phyloP scores from a whole-genome alignment of 352 stramenopile genomes.

The Phytopythium aichiense region DNA sequence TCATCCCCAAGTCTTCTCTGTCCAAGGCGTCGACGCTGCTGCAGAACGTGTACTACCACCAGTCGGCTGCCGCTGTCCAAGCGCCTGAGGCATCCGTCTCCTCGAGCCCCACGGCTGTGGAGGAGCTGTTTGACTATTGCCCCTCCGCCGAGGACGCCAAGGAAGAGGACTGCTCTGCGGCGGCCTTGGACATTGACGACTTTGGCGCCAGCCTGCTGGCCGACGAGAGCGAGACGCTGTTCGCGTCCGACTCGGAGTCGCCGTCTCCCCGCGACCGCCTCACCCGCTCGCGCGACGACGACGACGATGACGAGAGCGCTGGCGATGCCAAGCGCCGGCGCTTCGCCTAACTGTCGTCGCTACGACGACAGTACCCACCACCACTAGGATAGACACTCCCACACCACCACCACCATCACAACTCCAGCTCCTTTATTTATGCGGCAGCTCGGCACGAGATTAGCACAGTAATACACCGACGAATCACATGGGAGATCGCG shows the following conservation, averaged over 20 bases:
- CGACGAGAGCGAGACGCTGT: conserved; percentile 6
- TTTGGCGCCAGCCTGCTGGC: not conserved
- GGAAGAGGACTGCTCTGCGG: not conserved
- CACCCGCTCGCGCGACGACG: not conserved
- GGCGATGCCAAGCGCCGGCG: conserved; percentile 4
- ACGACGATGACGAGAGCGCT: not conserved
- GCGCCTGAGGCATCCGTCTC: conserved; percentile 8
- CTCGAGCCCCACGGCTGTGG: conserved; percentile 10
- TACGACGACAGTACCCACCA: not conserved
- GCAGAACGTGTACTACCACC: conserved; percentile 24
- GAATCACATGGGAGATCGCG: not conserved
- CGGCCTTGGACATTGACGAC: not conserved
- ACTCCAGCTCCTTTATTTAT: conserved; percentile 1
- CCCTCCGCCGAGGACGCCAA: conserved; percentile 1
- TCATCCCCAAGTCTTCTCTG: conserved; percentile 22
- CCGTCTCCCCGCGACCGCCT: not conserved
- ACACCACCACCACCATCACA: not conserved
- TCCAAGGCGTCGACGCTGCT: conserved; percentile 32
- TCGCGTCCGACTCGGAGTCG: conserved; percentile 7
- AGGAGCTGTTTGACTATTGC: conserved; percentile 11
- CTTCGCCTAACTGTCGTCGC: not conserved
- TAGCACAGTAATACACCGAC: not conserved
- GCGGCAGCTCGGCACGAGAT: not conserved
- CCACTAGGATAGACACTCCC: not conserved
- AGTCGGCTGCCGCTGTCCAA: not conserved